Conservation (phyloP, 2,329 filamentous ascomycete genomes). For the Alternaria longipes region DNA sequence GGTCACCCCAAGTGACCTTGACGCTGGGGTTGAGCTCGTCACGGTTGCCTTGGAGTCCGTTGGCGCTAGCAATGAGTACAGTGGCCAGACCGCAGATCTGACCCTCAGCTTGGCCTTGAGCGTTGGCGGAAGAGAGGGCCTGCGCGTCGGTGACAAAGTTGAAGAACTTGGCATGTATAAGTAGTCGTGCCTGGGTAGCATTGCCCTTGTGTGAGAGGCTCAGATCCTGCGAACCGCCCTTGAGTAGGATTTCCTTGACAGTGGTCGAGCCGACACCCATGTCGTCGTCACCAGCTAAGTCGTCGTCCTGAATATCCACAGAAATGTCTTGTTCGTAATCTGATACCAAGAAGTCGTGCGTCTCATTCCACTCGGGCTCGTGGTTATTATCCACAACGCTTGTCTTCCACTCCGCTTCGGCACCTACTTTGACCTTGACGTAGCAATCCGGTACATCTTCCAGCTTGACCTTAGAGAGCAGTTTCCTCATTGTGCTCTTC, state of each 20-base stretch:
- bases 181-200: constrained; percentile 48
- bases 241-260: constrained; percentile 55
- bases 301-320: constrained; percentile 57
- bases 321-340: constrained; percentile 57
- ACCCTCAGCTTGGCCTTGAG: constrained; percentile 30
- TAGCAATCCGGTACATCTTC: constrained; percentile 61
- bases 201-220: constrained; percentile 52
- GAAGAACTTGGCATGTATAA: constrained; percentile 54
- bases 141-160: constrained; percentile 52
- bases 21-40: constrained; percentile 59
- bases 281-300: constrained; percentile 55
- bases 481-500: constrained; percentile 47
- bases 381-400: constrained; percentile 54
- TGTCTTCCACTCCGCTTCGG: constrained; percentile 57
- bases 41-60: constrained; percentile 55
- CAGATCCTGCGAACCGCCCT: constrained; percentile 56
- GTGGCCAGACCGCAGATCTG: constrained; percentile 55
- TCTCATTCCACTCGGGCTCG: constrained; percentile 60
- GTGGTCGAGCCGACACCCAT: constrained; percentile 56
- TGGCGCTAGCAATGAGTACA: constrained; percentile 56
- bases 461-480: constrained; percentile 55
- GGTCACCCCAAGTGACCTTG: constrained; percentile 55
- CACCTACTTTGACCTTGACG: constrained; percentile 56
- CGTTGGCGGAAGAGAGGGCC: constrained; percentile 42
- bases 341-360: constrained; percentile 58